phyloP scores from a whole-genome alignment of 2,329 filamentous ascomycete species.

The Colletotrichum sublineola region DNA sequence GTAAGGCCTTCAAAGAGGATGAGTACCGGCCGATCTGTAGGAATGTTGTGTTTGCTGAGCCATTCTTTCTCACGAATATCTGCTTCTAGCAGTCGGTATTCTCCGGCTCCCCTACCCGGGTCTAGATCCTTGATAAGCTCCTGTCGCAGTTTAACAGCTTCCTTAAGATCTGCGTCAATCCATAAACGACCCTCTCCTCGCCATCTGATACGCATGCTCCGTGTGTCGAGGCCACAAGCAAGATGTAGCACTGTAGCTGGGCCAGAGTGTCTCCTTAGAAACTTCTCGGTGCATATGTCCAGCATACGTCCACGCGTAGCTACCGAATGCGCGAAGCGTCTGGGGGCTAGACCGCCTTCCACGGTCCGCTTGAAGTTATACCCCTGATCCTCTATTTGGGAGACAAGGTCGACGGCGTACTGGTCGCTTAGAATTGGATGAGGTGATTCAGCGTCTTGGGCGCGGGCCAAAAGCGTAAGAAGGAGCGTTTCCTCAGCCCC shows the following conservation, averaged over 20 bases:
- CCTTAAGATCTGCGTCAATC: conserved; percentile 53
- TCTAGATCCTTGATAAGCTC: conserved; percentile 44
- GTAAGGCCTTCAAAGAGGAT: conserved; percentile 51
- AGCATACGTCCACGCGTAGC: conserved; percentile 29
- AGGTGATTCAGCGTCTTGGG: conserved; percentile 28
- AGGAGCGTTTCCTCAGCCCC: too few species aligned
- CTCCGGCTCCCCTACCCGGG: not conserved
- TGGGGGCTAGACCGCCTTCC: not conserved
- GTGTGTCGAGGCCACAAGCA: conserved; percentile 49
- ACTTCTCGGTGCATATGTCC: conserved; percentile 47
- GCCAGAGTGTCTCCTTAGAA: conserved; percentile 44
- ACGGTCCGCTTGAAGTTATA: conserved; percentile 28
- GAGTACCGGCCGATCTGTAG: conserved; percentile 48
- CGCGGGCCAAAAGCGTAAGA: conserved; percentile 4
- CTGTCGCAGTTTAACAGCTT: conserved; percentile 50
- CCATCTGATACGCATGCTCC: conserved; percentile 44
- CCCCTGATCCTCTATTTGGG: conserved; percentile 21
- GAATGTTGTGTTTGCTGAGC: conserved; percentile 45
- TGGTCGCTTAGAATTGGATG: conserved; percentile 35
- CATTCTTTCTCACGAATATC: conserved; percentile 47
- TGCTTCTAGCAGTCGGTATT: conserved; percentile 46
- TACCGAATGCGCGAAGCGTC: not conserved
- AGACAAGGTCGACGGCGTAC: conserved; percentile 25
- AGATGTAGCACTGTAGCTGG: conserved; percentile 49
- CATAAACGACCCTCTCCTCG: conserved; percentile 45